Percentiles rank a stretch among this genome's conserved stretches.
Evolutionary conservation across 805 yeast species (phyloP).

Genomic region (Pichia membranifaciens): DNA sequence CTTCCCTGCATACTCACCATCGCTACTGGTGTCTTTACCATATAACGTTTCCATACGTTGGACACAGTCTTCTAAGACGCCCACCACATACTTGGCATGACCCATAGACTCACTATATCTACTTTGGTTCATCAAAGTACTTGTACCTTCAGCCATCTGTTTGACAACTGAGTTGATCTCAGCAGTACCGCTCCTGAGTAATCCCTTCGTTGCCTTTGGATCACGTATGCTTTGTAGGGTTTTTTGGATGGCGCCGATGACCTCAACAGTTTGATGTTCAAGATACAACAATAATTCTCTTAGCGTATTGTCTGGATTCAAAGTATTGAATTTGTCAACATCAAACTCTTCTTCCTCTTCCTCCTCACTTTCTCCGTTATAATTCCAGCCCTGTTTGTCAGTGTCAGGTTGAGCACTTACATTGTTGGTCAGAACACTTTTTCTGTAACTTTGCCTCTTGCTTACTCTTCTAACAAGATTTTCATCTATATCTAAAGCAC

Average conservation of each 20-base stretch:
- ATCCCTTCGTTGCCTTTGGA: constrained; percentile 71
- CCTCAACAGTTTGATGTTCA: constrained; percentile 91
- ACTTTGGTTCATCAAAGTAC: constrained; percentile 81
- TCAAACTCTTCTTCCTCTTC: constrained; percentile 40
- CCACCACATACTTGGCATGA: constrained; percentile 88
- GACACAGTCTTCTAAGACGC: constrained; percentile 77
- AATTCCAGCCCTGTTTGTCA: constrained; percentile 49
- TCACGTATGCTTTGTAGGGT: constrained; percentile 70
- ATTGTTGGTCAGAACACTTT: background rate
- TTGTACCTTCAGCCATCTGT: constrained; percentile 87
- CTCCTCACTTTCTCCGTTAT: constrained; percentile 13
- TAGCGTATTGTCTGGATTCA: constrained; percentile 83
- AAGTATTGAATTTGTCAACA: constrained; percentile 70
- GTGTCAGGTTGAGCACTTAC: constrained; percentile 1
- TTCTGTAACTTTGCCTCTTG: constrained; percentile 7
- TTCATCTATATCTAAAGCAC: constrained; percentile 16
- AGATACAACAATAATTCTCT: constrained; percentile 76
- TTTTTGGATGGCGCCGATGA: constrained; percentile 82
- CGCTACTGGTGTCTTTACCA: constrained; percentile 31
- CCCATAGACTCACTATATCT: constrained; percentile 79
- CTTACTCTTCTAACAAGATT: constrained; percentile 11
- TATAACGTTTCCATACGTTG: constrained; percentile 76
- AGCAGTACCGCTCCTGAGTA: constrained; percentile 61
- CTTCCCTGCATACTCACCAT: constrained; percentile 75
- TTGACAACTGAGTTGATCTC: constrained; percentile 75